These are phyloP conservation scores for Lasiosphaeria hispida DNA, from an alignment of 495 filamentous ascomycete genomes.

Conservation along the genomic window DNA sequence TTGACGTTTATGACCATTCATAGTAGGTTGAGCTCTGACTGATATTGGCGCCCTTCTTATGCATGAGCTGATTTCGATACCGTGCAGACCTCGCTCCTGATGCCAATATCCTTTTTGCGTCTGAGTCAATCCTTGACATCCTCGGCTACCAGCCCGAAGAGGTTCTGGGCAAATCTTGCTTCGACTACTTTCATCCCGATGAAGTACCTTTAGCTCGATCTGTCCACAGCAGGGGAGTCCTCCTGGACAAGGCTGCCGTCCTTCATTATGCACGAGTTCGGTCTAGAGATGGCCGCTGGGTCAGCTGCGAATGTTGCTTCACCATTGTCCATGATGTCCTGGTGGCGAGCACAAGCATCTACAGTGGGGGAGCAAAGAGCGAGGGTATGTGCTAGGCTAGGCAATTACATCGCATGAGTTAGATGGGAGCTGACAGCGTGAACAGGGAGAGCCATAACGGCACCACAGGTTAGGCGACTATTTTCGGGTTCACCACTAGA, in stretches of 20 bases:
- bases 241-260: conserved; percentile 81
- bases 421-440: conserved; percentile 12
- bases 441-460: conserved; percentile 73
- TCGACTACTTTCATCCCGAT: conserved; percentile 83
- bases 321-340: conserved; percentile 85
- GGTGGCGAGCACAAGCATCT: conserved; percentile 81
- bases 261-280: conserved; percentile 75
- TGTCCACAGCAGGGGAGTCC: conserved; percentile 69
- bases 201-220: conserved; percentile 74
- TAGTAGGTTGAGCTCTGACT: conserved; percentile 52
- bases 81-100: conserved; percentile 66
- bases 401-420: too few species aligned
- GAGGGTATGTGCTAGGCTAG: conserved; percentile 55
- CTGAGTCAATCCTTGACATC: conserved; percentile 78
- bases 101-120: conserved; percentile 79
- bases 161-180: conserved; percentile 72
- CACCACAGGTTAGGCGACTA: conserved; percentile 71
- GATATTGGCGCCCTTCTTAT: conserved; percentile 4
- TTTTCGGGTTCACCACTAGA: conserved; percentile 82
- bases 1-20: conserved; percentile 94
- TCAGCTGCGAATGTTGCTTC: conserved; percentile 86
- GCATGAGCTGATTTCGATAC: neutral
- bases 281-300: conserved; percentile 66
- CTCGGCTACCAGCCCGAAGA: conserved; percentile 76
- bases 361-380: conserved; percentile 65